Evolutionary conservation across 2,329 filamentous ascomycete species (phyloP).

Genomic region (Gnomoniopsis smithogilvyi): DNA sequence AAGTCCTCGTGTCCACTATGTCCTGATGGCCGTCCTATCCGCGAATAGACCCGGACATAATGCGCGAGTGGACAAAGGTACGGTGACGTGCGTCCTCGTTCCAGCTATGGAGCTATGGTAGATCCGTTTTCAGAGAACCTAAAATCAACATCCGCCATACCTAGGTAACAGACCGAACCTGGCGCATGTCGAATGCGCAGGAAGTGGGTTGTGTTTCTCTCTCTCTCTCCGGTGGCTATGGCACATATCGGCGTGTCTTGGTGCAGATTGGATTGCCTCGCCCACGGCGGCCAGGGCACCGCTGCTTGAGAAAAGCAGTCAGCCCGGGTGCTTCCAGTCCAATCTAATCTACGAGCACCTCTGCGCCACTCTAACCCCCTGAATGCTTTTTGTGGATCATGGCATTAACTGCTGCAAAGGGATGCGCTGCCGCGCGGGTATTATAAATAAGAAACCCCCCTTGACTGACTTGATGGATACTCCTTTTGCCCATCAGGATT

Average conservation of each 20-base stretch:
- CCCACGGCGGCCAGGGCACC: too few relatives aligned
- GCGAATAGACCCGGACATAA: not conserved
- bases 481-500: not conserved
- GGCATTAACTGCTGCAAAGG: not conserved
- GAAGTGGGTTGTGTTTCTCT: not conserved
- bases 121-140: not conserved
- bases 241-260: not conserved
- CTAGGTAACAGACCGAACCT: too few relatives aligned
- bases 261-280: not conserved
- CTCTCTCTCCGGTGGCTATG: not conserved
- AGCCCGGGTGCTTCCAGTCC: too few relatives aligned
- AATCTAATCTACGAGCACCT: not conserved
- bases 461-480: too few relatives aligned
- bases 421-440: not conserved
- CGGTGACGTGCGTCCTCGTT: not conserved
- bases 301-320: too few relatives aligned
- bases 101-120: not conserved
- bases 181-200: too few relatives aligned
- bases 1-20: conserved; percentile 1
- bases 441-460: not conserved
- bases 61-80: too few relatives aligned
- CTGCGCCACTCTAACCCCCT: conserved; percentile 7
- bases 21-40: not conserved
- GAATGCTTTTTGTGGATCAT: not conserved
- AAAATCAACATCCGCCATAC: not conserved